Evolutionary conservation across 1,284 basidiomycete species (phyloP).

Genomic region (Ustilago tritici): DNA sequence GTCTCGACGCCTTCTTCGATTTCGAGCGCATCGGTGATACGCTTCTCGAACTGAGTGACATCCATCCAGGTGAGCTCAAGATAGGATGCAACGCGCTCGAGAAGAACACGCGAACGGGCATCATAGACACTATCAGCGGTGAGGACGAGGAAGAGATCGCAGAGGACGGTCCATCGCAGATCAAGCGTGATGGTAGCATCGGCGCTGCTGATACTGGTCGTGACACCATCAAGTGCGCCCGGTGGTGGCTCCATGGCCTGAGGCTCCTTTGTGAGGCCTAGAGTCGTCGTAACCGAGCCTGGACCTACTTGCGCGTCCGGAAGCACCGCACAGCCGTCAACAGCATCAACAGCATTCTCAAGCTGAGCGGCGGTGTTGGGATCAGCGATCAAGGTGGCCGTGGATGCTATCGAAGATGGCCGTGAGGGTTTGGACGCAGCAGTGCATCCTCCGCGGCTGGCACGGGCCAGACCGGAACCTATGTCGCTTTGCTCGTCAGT

Average conservation of each 20-base stretch:
- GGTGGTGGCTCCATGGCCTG: slow-evolving; percentile 59
- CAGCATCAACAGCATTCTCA: slow-evolving; percentile 32
- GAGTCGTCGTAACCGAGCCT: slow-evolving; percentile 39
- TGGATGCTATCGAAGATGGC: slow-evolving; percentile 11
- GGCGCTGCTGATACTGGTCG: slow-evolving; percentile 64
- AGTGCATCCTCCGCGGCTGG: neutral
- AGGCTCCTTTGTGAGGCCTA: slow-evolving; percentile 58
- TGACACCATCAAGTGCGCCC: slow-evolving; percentile 64
- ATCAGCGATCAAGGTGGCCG: slow-evolving; percentile 43
- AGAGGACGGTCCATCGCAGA: slow-evolving; percentile 68
- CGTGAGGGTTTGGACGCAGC: neutral
- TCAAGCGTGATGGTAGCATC: slow-evolving; percentile 68
- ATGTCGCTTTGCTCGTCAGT: slow-evolving; percentile 16
- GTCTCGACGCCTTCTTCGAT: slow-evolving; percentile 67
- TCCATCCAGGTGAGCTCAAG: slow-evolving; percentile 69
- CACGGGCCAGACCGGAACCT: neutral
- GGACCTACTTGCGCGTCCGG: slow-evolving; percentile 23
- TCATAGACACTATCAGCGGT: slow-evolving; percentile 69
- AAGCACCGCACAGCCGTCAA: slow-evolving; percentile 11
- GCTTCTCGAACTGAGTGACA: slow-evolving; percentile 69
- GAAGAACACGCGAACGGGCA: slow-evolving; percentile 66
- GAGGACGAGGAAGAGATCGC: slow-evolving; percentile 68
- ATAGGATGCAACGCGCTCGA: slow-evolving; percentile 63
- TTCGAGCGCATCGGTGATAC: slow-evolving; percentile 67
- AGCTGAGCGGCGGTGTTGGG: slow-evolving; percentile 66